Percentiles rank a stretch among this genome's conserved stretches.
Conservation (phyloP, 331 rosid species). For the Pyrus hybrid region DNA sequence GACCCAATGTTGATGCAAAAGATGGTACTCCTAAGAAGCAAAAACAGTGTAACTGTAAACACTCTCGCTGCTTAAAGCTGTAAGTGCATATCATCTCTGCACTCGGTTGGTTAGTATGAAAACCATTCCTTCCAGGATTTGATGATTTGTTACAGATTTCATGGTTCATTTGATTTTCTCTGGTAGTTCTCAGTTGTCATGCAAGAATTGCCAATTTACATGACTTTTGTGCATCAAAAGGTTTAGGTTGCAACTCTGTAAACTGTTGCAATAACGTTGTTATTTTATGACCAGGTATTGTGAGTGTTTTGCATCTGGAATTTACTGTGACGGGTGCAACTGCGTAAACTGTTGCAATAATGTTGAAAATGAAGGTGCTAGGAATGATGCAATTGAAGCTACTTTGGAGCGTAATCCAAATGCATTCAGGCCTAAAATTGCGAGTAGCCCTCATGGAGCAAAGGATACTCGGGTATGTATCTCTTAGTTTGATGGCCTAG, state of each 20-base stretch:
- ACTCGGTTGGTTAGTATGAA: not conserved
- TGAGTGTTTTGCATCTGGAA: conserved; percentile 98
- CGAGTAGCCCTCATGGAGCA: conserved; percentile 88
- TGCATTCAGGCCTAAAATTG: conserved; percentile 98
- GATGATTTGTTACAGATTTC: not conserved
- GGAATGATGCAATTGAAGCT: conserved; percentile 90
- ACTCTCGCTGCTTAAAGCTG: conserved; percentile 94
- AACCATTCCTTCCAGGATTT: not conserved
- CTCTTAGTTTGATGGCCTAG: conserved; percentile 9
- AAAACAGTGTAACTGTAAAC: conserved; percentile 95
- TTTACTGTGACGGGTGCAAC: conserved; percentile 96
- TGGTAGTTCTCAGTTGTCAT: not conserved
- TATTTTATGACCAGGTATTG: conserved; percentile 72
- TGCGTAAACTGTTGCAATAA: conserved; percentile 90
- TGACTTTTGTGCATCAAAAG: not conserved
- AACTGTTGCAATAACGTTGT: not conserved
- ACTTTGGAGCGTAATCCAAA: conserved; percentile 96
- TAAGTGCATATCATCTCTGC: conserved; percentile 39
- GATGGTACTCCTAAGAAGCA: conserved; percentile 96
- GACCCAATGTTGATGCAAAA: conserved; percentile 59
- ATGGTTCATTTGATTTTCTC: not conserved
- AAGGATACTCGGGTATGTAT: conserved; percentile 58
- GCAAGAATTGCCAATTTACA: not conserved
- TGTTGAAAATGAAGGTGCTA: conserved; percentile 84
- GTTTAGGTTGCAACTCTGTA: not conserved